A percentile compares a stretch with the other conserved stretches of the same genome.
Conservation (phyloP, 2,329 filamentous ascomycete species). For the Arthroderma uncinatum region DNA sequence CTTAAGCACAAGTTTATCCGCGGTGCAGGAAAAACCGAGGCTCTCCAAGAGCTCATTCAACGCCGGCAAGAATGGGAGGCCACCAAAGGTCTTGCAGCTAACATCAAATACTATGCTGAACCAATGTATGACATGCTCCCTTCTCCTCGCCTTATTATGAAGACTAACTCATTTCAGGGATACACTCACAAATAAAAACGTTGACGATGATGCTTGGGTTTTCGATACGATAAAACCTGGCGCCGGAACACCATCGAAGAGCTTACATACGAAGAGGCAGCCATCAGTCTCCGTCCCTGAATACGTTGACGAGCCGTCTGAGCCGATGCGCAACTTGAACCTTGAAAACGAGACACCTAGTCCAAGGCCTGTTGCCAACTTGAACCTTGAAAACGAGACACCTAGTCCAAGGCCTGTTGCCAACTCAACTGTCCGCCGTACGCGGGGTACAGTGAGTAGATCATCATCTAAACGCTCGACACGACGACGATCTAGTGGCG, state of each 20-base stretch:
- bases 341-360: slow-evolving; percentile 34
- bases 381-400: no score
- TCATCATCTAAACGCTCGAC: slow-evolving; percentile 35
- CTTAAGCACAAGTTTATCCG: slow-evolving; percentile 81
- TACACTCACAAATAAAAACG: slow-evolving; percentile 49
- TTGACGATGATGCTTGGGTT: slow-evolving; percentile 78
- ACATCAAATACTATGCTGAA: slow-evolving; percentile 84
- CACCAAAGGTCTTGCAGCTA: slow-evolving; percentile 54
- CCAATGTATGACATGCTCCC: slow-evolving; percentile 49
- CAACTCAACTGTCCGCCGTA: slow-evolving; percentile 44
- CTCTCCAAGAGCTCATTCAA: slow-evolving; percentile 71
- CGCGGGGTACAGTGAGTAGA: slow-evolving; percentile 38
- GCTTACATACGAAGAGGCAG: slow-evolving; percentile 40
- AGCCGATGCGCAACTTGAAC: slow-evolving; percentile 31
- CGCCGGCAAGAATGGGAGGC: slow-evolving; percentile 74
- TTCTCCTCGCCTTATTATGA: background rate
- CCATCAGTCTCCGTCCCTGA: slow-evolving; percentile 29
- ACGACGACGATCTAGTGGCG: slow-evolving; percentile 37
- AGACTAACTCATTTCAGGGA: slow-evolving; percentile 35
- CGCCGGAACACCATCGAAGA: slow-evolving; percentile 49
- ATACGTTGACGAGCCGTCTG: slow-evolving; percentile 28
- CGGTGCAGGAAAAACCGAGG: slow-evolving; percentile 75
- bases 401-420: slow-evolving; percentile 42
- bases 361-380: slow-evolving; percentile 45
- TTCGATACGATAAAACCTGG: slow-evolving; percentile 80